These are phyloP conservation scores for Talaromyces piceae DNA, from an alignment of 2,329 filamentous ascomycete genomes.

Conservation along the genomic window DNA sequence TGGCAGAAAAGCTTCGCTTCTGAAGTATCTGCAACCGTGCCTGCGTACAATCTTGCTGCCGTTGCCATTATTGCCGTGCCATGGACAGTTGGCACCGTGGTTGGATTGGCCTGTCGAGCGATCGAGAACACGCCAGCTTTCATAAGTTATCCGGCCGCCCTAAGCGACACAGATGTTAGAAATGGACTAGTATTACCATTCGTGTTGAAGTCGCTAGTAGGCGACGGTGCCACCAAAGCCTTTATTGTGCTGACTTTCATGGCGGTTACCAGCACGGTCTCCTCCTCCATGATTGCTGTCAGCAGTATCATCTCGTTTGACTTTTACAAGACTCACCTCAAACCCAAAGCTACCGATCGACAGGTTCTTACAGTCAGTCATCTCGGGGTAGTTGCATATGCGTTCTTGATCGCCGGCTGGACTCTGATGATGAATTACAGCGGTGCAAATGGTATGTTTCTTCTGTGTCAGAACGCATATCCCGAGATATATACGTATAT, in stretches of 20 bases:
- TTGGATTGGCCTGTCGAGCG: constrained; percentile 40
- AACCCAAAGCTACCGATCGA: constrained; percentile 12
- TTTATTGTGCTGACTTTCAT: constrained; percentile 22
- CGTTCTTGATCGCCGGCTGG: too few species aligned
- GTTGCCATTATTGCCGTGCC: constrained; percentile 45
- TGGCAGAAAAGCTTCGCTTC: constrained; percentile 41
- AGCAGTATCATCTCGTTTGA: constrained; percentile 17
- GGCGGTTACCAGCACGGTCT: constrained; percentile 16
- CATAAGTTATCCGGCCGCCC: constrained; percentile 28
- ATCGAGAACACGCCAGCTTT: constrained; percentile 37
- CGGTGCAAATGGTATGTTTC: constrained; percentile 14
- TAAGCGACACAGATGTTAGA: constrained; percentile 16
- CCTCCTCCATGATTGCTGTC: constrained; percentile 16
- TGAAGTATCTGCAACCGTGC: constrained; percentile 30
- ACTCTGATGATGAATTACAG: too few species aligned
- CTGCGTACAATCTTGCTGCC: constrained; percentile 34
- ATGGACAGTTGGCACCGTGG: constrained; percentile 40
- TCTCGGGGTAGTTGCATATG: too few species aligned
- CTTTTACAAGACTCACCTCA: constrained; percentile 16
- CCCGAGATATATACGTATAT: too few species aligned
- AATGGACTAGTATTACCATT: constrained; percentile 19
- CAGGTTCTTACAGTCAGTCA: constrained; percentile 16
- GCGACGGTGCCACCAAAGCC: constrained; percentile 19
- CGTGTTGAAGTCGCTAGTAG: constrained; percentile 18
- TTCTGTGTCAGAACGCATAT: constrained; percentile 17